A percentile compares a stretch with the other conserved stretches of the same genome.
phyloP scores from a whole-genome alignment of 2,329 filamentous ascomycete species.

The Colletotrichum australisinense region DNA sequence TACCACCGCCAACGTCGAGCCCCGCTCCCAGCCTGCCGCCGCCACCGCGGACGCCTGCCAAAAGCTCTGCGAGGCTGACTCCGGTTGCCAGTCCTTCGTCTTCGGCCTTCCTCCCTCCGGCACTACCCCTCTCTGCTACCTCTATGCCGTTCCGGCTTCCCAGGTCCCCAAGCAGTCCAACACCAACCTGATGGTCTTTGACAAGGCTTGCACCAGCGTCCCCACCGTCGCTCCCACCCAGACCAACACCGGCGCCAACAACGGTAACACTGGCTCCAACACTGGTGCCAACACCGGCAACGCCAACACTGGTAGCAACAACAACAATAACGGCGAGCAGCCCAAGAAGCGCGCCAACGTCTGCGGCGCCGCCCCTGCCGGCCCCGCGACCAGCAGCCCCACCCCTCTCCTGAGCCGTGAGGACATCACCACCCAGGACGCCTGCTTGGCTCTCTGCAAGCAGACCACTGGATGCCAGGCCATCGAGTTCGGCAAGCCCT shows the following conservation, averaged over 20 bases:
- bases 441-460: slow-evolving; percentile 31
- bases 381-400: slow-evolving; percentile 11
- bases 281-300: not conserved
- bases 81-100: slow-evolving; percentile 15
- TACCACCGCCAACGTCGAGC: not conserved
- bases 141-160: slow-evolving; percentile 22
- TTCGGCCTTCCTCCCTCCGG: slow-evolving; percentile 10
- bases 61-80: slow-evolving; percentile 25
- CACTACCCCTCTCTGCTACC: slow-evolving; percentile 19
- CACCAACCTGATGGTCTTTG: slow-evolving; percentile 25
- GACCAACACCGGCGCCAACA: not conserved
- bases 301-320: not conserved
- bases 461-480: slow-evolving; percentile 40
- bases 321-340: not conserved
- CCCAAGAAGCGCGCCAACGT: slow-evolving; percentile 26
- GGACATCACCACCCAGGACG: slow-evolving; percentile 24
- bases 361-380: slow-evolving; percentile 29
- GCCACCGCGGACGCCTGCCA: slow-evolving; percentile 24
- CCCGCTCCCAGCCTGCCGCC: slow-evolving; percentile 21
- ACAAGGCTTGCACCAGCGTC: slow-evolving; percentile 23
- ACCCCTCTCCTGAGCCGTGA: slow-evolving; percentile 16
- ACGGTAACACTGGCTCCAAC: not conserved
- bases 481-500: slow-evolving; percentile 42
- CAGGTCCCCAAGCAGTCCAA: slow-evolving; percentile 19
- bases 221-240: slow-evolving; percentile 9